A percentile compares a stretch with the other conserved stretches of the same genome.
These are phyloP conservation scores for Fusarium sp. DNA, from an alignment of 2,329 filamentous ascomycete species.

Conservation along the genomic window DNA sequence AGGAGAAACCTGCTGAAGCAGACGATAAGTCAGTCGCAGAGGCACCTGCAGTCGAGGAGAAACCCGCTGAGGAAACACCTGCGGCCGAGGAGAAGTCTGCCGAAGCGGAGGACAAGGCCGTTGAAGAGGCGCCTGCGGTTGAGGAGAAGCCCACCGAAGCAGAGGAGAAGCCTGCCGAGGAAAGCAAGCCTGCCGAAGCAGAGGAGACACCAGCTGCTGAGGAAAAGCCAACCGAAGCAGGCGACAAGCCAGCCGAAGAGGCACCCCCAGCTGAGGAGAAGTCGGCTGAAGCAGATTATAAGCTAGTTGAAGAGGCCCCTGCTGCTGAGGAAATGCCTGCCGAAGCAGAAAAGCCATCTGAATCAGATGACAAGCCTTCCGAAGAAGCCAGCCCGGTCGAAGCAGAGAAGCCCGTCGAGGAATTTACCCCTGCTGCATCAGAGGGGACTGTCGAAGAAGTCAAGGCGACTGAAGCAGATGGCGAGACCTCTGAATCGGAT, in stretches of 20 bases:
- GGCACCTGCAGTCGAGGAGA: background rate
- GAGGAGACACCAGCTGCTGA: no score
- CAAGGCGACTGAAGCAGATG: background rate
- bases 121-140: background rate
- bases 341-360: background rate
- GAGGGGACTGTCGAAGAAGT: background rate
- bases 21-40: background rate
- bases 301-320: background rate
- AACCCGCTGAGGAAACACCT: background rate
- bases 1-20: background rate
- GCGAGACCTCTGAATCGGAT: background rate
- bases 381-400: background rate
- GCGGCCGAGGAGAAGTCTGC: background rate
- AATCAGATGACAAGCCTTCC: background rate
- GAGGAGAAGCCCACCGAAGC: background rate
- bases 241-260: background rate
- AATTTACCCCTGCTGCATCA: background rate
- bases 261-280: slow-evolving; percentile 10
- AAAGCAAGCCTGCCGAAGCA: background rate
- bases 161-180: background rate
- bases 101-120: background rate
- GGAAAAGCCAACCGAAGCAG: background rate
- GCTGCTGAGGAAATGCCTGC: background rate
- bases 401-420: background rate
- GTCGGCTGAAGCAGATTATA: background rate